phyloP scores from a whole-genome alignment of 345 rosid species.

The Bruguiera gymnorhiza region DNA sequence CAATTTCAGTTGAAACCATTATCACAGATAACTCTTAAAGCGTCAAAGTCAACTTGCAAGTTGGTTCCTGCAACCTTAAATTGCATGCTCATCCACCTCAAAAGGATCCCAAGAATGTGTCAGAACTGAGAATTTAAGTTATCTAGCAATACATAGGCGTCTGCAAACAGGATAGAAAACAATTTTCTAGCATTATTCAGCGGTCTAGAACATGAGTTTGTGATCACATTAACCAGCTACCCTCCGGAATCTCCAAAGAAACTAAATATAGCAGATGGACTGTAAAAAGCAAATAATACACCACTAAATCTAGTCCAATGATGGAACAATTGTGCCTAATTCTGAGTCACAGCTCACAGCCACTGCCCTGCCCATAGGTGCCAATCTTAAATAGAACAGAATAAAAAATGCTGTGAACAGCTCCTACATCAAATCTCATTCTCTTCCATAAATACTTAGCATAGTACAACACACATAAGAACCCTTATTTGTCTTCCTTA shows the following conservation, averaged over 20 bases:
- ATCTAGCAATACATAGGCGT: neutral
- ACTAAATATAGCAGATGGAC: neutral
- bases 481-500: constrained; percentile 37
- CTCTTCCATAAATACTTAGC: neutral
- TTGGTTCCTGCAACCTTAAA: neutral
- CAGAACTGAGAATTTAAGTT: neutral
- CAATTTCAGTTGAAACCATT: neutral
- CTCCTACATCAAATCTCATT: constrained; percentile 17
- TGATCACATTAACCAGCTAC: neutral
- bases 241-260: neutral
- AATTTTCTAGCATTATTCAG: neutral
- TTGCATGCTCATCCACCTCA: neutral
- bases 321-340: neutral
- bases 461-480: neutral
- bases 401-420: constrained; percentile 25
- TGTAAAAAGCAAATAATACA: neutral
- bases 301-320: constrained; percentile 1
- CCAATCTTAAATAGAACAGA: constrained; percentile 19
- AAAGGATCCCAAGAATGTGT: neutral
- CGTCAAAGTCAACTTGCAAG: neutral
- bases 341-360: constrained; percentile 9
- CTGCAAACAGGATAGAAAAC: neutral
- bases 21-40: neutral
- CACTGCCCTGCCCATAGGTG: constrained; percentile 14
- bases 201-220: neutral